Evolutionary conservation across 192 early-diverging fungal species (phyloP).

Genomic region (Linnemannia elongata): DNA sequence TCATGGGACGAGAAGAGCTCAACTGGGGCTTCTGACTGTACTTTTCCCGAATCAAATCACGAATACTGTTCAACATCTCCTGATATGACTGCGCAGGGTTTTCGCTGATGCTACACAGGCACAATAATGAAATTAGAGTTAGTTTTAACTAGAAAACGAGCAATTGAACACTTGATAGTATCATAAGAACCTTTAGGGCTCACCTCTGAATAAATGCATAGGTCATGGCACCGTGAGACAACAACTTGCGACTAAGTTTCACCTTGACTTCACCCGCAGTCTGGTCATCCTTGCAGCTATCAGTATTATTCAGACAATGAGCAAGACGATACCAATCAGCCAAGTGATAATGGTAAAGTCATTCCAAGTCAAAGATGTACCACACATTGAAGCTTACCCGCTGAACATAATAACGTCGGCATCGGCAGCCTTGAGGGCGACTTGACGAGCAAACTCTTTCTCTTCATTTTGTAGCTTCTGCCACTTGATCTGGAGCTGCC

Average conservation of each 20-base stretch:
- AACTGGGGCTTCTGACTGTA: slow-evolving; percentile 82
- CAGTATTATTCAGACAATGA: not conserved
- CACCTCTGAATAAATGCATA: slow-evolving; percentile 69
- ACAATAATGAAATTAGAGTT: too few species aligned
- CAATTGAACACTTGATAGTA: not conserved
- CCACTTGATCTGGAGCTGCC: slow-evolving; percentile 42
- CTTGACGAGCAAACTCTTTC: slow-evolving; percentile 41
- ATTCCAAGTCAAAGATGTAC: too few species aligned
- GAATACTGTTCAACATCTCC: slow-evolving; percentile 71
- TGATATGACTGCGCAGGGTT: slow-evolving; percentile 70
- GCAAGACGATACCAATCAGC: not conserved
- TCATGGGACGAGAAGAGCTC: slow-evolving; percentile 71
- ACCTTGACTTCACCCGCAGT: slow-evolving; percentile 74
- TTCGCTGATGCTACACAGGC: slow-evolving; percentile 53
- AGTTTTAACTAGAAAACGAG: not conserved
- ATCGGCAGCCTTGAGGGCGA: slow-evolving; percentile 39
- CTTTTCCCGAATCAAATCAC: slow-evolving; percentile 61
- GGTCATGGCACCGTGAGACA: slow-evolving; percentile 71
- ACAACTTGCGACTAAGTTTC: slow-evolving; percentile 40
- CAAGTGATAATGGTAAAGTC: too few species aligned
- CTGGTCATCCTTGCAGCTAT: slow-evolving; percentile 73
- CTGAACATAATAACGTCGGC: slow-evolving; percentile 78
- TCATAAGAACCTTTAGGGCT: too few species aligned
- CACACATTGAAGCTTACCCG: too few species aligned
- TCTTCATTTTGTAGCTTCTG: slow-evolving; percentile 20